A percentile compares a stretch with the other conserved stretches of the same genome.
These are phyloP conservation scores for Pistacia vera DNA, from an alignment of 345 rosid species.

Conservation along the genomic window DNA sequence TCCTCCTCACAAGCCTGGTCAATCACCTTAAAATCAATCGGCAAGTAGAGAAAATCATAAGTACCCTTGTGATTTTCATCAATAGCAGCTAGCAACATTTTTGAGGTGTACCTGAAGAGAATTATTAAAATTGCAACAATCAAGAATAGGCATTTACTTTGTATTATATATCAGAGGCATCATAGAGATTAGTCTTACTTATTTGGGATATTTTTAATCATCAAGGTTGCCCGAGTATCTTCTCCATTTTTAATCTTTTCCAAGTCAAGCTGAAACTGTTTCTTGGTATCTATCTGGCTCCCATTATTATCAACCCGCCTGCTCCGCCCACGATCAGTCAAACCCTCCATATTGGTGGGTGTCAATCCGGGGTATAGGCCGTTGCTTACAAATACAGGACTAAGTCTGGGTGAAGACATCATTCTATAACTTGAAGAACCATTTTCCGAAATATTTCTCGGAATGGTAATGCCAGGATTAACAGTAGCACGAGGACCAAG, in stretches of 20 bases:
- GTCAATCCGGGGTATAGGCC: conserved; percentile 56
- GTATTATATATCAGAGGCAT: neutral
- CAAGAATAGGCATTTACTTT: neutral
- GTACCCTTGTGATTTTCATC: conserved; percentile 67
- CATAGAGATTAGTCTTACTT: conserved; percentile 39
- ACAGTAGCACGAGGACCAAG: conserved; percentile 45
- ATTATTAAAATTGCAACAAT: conserved; percentile 12
- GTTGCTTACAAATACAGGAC: conserved; percentile 63
- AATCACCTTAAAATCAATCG: conserved; percentile 80
- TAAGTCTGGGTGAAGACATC: conserved; percentile 74
- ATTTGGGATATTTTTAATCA: conserved; percentile 70
- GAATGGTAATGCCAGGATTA: conserved; percentile 50
- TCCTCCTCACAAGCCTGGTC: conserved; percentile 25
- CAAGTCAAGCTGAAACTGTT: conserved; percentile 85
- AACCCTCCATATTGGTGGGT: conserved; percentile 51
- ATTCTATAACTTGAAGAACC: conserved; percentile 59
- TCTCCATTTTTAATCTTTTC: conserved; percentile 69
- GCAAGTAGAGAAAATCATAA: conserved; percentile 74
- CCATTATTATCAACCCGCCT: conserved; percentile 61
- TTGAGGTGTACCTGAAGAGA: conserved; percentile 61
- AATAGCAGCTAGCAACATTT: conserved; percentile 77
- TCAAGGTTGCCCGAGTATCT: conserved; percentile 61
- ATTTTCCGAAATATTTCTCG: conserved; percentile 56
- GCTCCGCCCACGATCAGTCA: conserved; percentile 63
- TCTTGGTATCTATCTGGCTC: conserved; percentile 67